Evolutionary conservation across 129 eudicot species (phyloP).

Genomic region (Rutidosis leptorrhynchoides): DNA sequence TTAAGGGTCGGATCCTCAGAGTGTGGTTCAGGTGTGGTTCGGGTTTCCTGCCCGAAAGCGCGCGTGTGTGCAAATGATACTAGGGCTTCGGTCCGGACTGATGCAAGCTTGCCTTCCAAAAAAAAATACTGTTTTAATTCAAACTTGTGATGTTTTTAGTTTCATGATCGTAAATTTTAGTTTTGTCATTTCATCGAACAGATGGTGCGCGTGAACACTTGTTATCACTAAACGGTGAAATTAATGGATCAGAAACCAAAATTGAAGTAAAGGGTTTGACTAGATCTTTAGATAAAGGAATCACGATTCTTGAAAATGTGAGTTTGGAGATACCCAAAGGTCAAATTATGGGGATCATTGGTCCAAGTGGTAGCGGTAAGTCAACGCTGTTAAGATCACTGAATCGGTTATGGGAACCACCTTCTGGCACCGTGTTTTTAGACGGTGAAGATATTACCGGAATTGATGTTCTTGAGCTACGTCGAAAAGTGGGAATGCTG

Average conservation of each 20-base stretch:
- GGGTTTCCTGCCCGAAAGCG: too few relatives aligned
- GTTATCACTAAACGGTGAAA: slow-evolving; percentile 33
- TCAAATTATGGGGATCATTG: slow-evolving; percentile 83
- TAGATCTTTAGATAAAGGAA: slow-evolving; percentile 52
- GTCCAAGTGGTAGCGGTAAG: slow-evolving; percentile 98
- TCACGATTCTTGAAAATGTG: slow-evolving; percentile 51
- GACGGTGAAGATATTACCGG: slow-evolving; percentile 79
- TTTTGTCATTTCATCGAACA: slow-evolving; percentile 27
- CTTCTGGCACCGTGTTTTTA: slow-evolving; percentile 64
- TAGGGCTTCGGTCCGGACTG: too few relatives aligned
- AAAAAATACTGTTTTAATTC: too few relatives aligned
- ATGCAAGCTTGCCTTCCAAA: too few relatives aligned
- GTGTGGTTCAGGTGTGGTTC: too few relatives aligned
- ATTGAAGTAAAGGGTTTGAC: slow-evolving; percentile 50
- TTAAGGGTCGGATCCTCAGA: too few relatives aligned
- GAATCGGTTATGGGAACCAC: slow-evolving; percentile 90
- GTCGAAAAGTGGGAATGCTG: slow-evolving; percentile 88
- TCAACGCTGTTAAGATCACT: slow-evolving; percentile 79
- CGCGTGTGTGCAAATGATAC: too few relatives aligned
- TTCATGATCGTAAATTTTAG: background rate
- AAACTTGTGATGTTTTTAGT: background rate
- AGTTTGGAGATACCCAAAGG: slow-evolving; percentile 68
- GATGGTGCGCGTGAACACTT: slow-evolving; percentile 48
- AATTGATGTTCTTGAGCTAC: slow-evolving; percentile 67
- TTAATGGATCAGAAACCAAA: slow-evolving; percentile 28